Evolutionary conservation across 805 yeast genomes (phyloP), one percentile per base, ranked within the genome.

Genomic region (Myxozyma kluyveri): DNA sequence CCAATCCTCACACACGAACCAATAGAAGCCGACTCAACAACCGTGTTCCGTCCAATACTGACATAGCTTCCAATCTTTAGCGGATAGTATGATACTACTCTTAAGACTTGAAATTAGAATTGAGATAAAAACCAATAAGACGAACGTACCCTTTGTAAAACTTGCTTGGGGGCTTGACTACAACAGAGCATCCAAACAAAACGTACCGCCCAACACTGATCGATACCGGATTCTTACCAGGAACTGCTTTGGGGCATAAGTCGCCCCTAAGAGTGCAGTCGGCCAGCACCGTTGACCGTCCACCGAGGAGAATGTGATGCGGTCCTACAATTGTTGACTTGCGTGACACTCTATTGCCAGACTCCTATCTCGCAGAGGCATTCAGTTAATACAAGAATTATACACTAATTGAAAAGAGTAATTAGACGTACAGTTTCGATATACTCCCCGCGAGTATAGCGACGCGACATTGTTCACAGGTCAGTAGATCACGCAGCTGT

Each of bases 1-100:
- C 75, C 75, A 9, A 72, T 69, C 12, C 54, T 33, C 2, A 71
- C 74, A 24, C 60, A 56, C 3, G 70, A 66, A 3, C 76, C 76
- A 6, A 72, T 63, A n/a, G 64, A 47, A 3, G 73, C 73, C 4
- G 75, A 74, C 44, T 67, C 60, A 14, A 71, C 45, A 4, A 36
- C 41, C 2, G 67, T 49, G 35, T 56, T 45, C n/a, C 44, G 45
- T 21, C 75, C 76, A 7, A 72, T 59, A 22, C 57, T 58, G 12
- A 73, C 76, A 43, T 55, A 65, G 39, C 63, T 63, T 21, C 76
- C 76, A 14, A 73, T 63, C 35, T 65, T 60, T 32, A 69, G 47
- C 0, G 75, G 75, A 45, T 66, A 67, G 47, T 59, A 63, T 27
- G 23, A 61, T 52, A 43, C 18, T 2, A 46, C 35, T 3, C 57